phyloP scores from a whole-genome alignment of 768 basidiomycete genomes.

The Cubamyces lactineus region DNA sequence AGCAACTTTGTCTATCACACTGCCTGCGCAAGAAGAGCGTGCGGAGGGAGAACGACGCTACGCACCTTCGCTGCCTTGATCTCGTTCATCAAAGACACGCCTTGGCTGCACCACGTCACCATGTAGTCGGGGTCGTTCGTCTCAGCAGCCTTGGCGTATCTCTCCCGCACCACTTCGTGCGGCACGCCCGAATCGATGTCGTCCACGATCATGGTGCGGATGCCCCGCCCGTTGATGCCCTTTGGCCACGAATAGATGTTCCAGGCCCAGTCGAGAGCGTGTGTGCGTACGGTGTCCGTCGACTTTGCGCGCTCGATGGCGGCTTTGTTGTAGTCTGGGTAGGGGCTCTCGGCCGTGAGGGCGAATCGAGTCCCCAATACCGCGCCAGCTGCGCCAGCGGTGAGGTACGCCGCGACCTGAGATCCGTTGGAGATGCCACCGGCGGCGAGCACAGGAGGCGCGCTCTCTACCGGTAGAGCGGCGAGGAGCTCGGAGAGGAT shows the following conservation, averaged over 20 bases:
- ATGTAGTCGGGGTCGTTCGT: conserved; percentile 46
- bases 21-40: background rate
- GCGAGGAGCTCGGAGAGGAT: conserved; percentile 60
- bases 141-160: conserved; percentile 49
- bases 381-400: conserved; percentile 68
- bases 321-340: conserved; percentile 38
- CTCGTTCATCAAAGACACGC: conserved; percentile 58
- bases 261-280: conserved; percentile 39
- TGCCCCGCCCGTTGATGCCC: conserved; percentile 49
- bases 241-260: conserved; percentile 38
- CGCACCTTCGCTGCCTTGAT: conserved; percentile 46
- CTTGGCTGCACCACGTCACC: conserved; percentile 71
- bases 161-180: conserved; percentile 45
- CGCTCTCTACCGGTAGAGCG: conserved; percentile 41
- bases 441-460: conserved; percentile 67
- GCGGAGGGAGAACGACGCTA: background rate
- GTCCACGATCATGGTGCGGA: conserved; percentile 58
- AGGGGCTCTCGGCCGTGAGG: conserved; percentile 61
- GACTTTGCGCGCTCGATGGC: conserved; percentile 34
- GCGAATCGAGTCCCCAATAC: conserved; percentile 79
- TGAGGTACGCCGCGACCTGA: conserved; percentile 66
- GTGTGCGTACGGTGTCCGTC: conserved; percentile 36
- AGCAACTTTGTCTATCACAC: conserved; percentile 18
- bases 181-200: conserved; percentile 56
- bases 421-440: conserved; percentile 71